phyloP scores from a whole-genome alignment of 2,329 filamentous ascomycete genomes.

The Ramichloridium luteum region DNA sequence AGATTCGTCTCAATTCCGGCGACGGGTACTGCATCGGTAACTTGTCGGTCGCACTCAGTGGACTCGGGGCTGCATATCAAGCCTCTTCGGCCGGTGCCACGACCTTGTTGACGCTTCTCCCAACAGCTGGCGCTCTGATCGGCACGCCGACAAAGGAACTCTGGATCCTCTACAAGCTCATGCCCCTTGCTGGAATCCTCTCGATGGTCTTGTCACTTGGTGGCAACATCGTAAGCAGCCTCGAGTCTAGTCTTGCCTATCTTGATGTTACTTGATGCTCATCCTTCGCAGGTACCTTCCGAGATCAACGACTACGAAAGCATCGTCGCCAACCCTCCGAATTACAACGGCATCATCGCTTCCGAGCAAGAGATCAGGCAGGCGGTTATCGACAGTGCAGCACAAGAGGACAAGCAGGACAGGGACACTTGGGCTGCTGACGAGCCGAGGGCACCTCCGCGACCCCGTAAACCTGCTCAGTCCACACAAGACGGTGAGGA shows the following conservation, averaged over 20 bases:
- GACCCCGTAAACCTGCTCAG: too few species aligned
- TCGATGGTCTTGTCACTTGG: slow-evolving; percentile 5
- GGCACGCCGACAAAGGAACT: slow-evolving; percentile 4
- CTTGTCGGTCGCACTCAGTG: slow-evolving; percentile 3
- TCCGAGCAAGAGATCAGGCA: not conserved
- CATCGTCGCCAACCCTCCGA: slow-evolving; percentile 1
- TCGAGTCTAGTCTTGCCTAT: too few species aligned
- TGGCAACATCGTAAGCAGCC: slow-evolving; percentile 4
- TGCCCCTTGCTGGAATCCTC: slow-evolving; percentile 4
- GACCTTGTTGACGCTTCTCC: slow-evolving; percentile 5
- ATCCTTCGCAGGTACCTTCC: not conserved
- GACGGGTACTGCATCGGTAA: slow-evolving; percentile 3
- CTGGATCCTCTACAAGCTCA: slow-evolving; percentile 5
- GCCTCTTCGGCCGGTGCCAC: slow-evolving; percentile 3
- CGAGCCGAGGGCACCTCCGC: too few species aligned
- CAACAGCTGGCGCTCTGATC: slow-evolving; percentile 5
- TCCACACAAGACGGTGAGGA: too few species aligned
- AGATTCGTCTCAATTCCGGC: slow-evolving; percentile 2
- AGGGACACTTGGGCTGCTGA: too few species aligned
- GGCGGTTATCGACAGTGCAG: not conserved
- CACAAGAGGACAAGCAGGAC: too few species aligned
- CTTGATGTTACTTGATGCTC: not conserved
- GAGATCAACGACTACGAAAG: slow-evolving; percentile 2
- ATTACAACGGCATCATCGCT: slow-evolving; percentile 1
- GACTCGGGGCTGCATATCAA: slow-evolving; percentile 4